Evolutionary conservation across 2,329 filamentous ascomycete genomes (phyloP).

Genomic region (Aspergillus quadrilineatus): DNA sequence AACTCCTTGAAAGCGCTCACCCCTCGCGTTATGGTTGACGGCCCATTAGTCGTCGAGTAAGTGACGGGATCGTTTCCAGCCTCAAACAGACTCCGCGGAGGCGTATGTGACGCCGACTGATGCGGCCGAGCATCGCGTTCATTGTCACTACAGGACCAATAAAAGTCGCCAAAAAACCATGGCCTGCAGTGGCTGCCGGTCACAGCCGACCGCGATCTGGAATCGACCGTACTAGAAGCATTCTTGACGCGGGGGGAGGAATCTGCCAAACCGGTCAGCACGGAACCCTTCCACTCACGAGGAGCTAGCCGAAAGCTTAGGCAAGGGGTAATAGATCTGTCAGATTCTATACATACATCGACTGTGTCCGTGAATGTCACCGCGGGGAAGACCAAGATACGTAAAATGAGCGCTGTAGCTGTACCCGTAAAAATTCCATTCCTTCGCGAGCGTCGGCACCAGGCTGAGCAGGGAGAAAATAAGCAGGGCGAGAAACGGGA

Average conservation of each 20-base stretch:
- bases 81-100: slow-evolving; percentile 22
- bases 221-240: slow-evolving; percentile 10
- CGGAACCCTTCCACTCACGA: not conserved
- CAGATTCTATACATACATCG: slow-evolving; percentile 26
- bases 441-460: slow-evolving; percentile 33
- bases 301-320: not conserved
- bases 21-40: slow-evolving; percentile 28
- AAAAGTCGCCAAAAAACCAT: slow-evolving; percentile 15
- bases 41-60: slow-evolving; percentile 18
- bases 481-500: slow-evolving; percentile 35
- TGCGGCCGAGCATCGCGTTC: slow-evolving; percentile 15
- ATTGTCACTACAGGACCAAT: slow-evolving; percentile 10
- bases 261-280: slow-evolving; percentile 20
- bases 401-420: slow-evolving; percentile 27
- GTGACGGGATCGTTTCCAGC: slow-evolving; percentile 22
- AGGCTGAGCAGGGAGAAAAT: slow-evolving; percentile 36
- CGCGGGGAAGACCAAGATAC: slow-evolving; percentile 26
- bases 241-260: slow-evolving; percentile 28
- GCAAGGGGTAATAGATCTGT: slow-evolving; percentile 3
- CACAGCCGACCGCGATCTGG: slow-evolving; percentile 18
- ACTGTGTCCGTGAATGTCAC: slow-evolving; percentile 19
- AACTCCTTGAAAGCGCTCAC: slow-evolving; percentile 33
- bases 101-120: slow-evolving; percentile 14
- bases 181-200: slow-evolving; percentile 21
- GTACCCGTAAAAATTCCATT: slow-evolving; percentile 25